Conservation (phyloP, 1,139 yeast species). For the Casaregolazyma suthepensis region DNA sequence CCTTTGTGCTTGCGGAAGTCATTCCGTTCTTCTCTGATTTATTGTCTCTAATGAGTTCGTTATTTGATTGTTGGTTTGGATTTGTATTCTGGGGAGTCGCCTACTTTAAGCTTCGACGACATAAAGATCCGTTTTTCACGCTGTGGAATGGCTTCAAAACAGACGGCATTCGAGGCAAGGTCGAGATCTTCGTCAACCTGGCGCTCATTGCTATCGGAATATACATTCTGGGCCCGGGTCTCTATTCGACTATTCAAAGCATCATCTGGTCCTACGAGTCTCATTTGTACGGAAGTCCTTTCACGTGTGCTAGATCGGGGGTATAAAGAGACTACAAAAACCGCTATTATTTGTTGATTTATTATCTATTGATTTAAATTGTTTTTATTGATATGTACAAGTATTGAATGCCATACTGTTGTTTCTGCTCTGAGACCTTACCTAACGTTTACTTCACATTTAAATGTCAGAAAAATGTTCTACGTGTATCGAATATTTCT, state of each 20-base stretch:
- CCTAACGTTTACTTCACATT: neutral
- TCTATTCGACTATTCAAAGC: slow-evolving; percentile 49
- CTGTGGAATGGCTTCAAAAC: neutral
- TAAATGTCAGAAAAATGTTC: neutral
- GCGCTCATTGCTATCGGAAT: slow-evolving; percentile 42
- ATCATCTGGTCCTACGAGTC: slow-evolving; percentile 45
- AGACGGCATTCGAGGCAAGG: slow-evolving; percentile 14
- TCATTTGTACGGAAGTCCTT: slow-evolving; percentile 45
- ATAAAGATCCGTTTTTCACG: slow-evolving; percentile 21
- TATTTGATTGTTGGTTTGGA: slow-evolving; percentile 62
- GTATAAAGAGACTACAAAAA: slow-evolving; percentile 4
- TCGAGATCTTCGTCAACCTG: slow-evolving; percentile 33
- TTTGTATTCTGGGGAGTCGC: slow-evolving; percentile 65
- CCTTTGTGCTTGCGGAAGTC: slow-evolving; percentile 55
- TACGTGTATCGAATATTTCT: neutral
- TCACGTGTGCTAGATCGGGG: slow-evolving; percentile 46
- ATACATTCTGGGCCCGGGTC: slow-evolving; percentile 54
- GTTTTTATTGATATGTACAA: neutral
- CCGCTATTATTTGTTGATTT: neutral
- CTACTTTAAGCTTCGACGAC: slow-evolving; percentile 35
- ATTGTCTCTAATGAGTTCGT: slow-evolving; percentile 54
- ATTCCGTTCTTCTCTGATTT: slow-evolving; percentile 58
- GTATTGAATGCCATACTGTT: neutral
- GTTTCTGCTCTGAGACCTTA: neutral
- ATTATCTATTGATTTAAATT: neutral